Evolutionary conservation across 2,329 filamentous ascomycete genomes (phyloP).

Genomic region (Aureobasidium lini): DNA sequence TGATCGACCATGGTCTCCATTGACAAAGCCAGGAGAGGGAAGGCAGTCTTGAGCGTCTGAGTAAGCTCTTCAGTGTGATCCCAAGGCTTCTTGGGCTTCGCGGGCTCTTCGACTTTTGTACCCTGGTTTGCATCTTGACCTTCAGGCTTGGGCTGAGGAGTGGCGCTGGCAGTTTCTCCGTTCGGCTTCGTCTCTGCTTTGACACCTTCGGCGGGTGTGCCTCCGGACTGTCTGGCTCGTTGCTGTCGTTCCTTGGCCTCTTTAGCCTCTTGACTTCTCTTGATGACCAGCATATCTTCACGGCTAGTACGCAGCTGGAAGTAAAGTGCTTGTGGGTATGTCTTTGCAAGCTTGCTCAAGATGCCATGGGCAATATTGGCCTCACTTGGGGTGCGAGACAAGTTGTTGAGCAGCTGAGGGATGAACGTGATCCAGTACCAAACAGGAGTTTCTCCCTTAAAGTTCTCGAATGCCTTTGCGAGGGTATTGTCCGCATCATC

Average conservation of each 20-base stretch:
- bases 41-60: constrained; percentile 90
- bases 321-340: constrained; percentile 89
- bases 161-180: constrained; percentile 27
- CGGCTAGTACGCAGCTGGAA: constrained; percentile 89
- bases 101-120: constrained; percentile 30
- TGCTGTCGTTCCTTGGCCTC: constrained; percentile 47
- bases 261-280: constrained; percentile 69
- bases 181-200: constrained; percentile 38
- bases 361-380: constrained; percentile 79
- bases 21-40: constrained; percentile 86
- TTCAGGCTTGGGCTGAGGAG: constrained; percentile 25
- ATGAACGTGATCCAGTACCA: constrained; percentile 99
- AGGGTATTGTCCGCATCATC: constrained; percentile 82
- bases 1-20: constrained; percentile 99
- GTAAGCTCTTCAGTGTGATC: constrained; percentile 95
- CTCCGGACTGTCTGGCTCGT: constrained; percentile 48
- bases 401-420: constrained; percentile 83
- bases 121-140: constrained; percentile 21
- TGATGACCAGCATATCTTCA: constrained; percentile 88
- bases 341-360: constrained; percentile 86
- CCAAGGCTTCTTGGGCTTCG: constrained; percentile 71
- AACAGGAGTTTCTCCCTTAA: constrained; percentile 92
- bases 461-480: constrained; percentile 82
- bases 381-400: constrained; percentile 71
- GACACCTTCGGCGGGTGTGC: constrained; percentile 23